phyloP scores from a whole-genome alignment of 2,329 filamentous ascomycete genomes.

The Pyricularia pennisetigena region DNA sequence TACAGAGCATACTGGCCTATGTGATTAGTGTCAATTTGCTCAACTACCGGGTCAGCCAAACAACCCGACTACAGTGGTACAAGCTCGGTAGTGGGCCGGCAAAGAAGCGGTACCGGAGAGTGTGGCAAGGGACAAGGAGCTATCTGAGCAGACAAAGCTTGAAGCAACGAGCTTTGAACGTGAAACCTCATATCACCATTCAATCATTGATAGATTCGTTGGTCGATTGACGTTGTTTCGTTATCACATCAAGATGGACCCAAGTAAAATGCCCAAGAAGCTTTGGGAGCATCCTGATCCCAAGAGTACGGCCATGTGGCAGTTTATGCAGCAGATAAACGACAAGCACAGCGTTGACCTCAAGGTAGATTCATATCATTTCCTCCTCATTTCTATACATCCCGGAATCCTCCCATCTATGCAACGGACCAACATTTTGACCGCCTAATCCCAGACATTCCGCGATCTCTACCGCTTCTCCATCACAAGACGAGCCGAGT shows the following conservation, averaged over 20 bases:
- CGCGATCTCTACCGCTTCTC: constrained; percentile 63
- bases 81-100: not conserved
- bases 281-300: constrained; percentile 60
- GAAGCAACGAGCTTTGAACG: not conserved
- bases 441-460: constrained; percentile 40
- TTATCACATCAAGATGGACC: not conserved
- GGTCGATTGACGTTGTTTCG: too few species aligned
- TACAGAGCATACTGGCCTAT: too few species aligned
- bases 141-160: not conserved
- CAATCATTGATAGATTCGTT: not conserved
- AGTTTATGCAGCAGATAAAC: constrained; percentile 59
- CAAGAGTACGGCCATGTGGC: constrained; percentile 52
- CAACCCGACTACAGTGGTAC: too few species aligned
- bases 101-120: not conserved
- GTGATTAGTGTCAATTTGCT: too few species aligned
- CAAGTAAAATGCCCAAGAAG: constrained; percentile 38
- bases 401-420: too few species aligned
- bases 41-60: too few species aligned
- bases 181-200: not conserved
- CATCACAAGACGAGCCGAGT: constrained; percentile 47
- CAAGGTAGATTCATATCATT: constrained; percentile 31
- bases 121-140: not conserved
- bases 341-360: constrained; percentile 43
- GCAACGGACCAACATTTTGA: not conserved
- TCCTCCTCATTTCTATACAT: too few species aligned